Base-by-base conservation (phyloP, 1,284 basidiomycete species). In the Bondarzewia mesenterica region DNA sequence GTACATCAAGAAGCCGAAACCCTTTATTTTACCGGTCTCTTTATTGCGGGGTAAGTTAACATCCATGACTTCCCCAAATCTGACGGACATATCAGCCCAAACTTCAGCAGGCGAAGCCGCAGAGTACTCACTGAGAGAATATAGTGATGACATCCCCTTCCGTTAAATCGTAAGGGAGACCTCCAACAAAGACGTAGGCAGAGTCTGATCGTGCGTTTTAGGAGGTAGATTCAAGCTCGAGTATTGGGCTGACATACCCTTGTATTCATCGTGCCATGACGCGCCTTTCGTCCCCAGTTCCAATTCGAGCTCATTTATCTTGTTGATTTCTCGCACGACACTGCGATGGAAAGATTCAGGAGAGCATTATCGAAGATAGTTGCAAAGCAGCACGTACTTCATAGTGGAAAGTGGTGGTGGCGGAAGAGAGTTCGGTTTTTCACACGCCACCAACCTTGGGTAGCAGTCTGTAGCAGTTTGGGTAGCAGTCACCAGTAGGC, bases 191-290 rank as follows among this genome's bases (percentile, higher is more conserved):
- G 56, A 99, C 75, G 67, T 98, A 97, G 1, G 95, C 95, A 46
- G 93, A 97, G 66, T 97, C 94, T 85, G 29, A 57, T 7, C 22
- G 26, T 32, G 15, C 3, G 22, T 26, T 15, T n/a, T 50, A 46
- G 57, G 14, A n/a, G 8, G 25, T 32, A 8, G 22, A 21, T 15
- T 21, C 14, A 42, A 23, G 12, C 27, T 21, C 21, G 38, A 20
- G 16, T 16, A n/a, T n/a, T n/a, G n/a, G n/a, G 4, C 2, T 18
- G 18, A 61, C 74, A 42, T 48, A 82, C 85, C 83, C 65, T 88
- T 92, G 72, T 93, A 97, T 60, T 97, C 89, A 60, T 98, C 93
- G 61, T 99, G 95, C 95, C 95, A 98, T 46, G 91, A 94, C n/a
- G 77, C 77, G 42, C 82, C 81, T 39, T 72, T 72, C 27, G 72